These are phyloP conservation scores for Cercospora sojina DNA, from an alignment of 2,329 filamentous ascomycete species.

Conservation along the genomic window DNA sequence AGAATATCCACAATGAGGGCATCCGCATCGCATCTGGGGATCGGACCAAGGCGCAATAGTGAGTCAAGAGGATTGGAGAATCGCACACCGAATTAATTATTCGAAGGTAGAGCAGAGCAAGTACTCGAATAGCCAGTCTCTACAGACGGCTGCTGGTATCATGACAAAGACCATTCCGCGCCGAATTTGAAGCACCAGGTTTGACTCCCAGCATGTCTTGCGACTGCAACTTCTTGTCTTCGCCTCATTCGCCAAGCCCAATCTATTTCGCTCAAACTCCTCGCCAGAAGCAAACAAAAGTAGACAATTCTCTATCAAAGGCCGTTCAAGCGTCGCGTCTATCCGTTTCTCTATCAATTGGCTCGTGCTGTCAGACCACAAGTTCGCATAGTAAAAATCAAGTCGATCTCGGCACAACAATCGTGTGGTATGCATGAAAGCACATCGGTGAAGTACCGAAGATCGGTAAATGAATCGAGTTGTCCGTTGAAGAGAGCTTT, in stretches of 20 bases:
- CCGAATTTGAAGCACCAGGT: conserved; percentile 10
- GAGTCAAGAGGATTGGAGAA: background rate
- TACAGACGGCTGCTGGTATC: conserved; percentile 20
- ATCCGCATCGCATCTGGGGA: background rate
- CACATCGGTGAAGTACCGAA: background rate
- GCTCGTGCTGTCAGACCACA: conserved; percentile 13
- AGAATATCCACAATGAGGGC: background rate
- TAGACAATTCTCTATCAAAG: conserved; percentile 5
- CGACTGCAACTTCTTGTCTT: conserved; percentile 23
- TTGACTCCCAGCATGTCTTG: conserved; percentile 26
- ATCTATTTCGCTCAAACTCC: conserved; percentile 35
- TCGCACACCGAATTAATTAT: background rate
- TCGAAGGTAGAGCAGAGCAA: conserved; percentile 12
- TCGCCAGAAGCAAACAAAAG: conserved; percentile 21
- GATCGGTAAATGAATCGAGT: background rate
- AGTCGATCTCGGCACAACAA: background rate
- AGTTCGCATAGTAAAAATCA: background rate
- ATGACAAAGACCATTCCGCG: conserved; percentile 10
- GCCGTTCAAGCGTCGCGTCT: background rate
- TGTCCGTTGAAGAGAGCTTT: background rate
- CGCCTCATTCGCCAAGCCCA: conserved; percentile 26
- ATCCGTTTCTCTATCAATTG: conserved; percentile 5
- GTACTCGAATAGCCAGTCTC: conserved; percentile 5
- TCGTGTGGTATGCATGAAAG: conserved; percentile 4
- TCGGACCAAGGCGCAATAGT: background rate